phyloP scores from a whole-genome alignment of 371 early-diverging fungal genomes.

The Mucor racemosus region DNA sequence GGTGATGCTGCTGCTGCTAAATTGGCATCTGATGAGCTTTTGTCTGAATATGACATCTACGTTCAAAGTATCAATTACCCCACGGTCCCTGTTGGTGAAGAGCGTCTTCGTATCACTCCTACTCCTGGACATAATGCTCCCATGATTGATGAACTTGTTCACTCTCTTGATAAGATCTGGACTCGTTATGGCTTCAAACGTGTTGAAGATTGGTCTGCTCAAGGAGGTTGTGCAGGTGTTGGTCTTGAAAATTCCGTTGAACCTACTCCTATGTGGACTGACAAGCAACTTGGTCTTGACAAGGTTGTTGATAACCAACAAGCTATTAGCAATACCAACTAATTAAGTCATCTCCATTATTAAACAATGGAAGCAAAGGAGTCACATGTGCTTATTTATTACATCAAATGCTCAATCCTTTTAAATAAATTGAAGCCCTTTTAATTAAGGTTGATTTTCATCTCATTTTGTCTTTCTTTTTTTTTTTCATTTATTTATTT shows the following conservation, averaged over 20 bases:
- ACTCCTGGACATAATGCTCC: slow-evolving; percentile 89
- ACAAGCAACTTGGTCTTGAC: slow-evolving; percentile 59
- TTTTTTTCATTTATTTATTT: neutral
- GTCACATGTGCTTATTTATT: neutral
- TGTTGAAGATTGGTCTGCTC: slow-evolving; percentile 83
- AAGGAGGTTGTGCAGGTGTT: slow-evolving; percentile 91
- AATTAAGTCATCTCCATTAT: neutral
- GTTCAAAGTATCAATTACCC: slow-evolving; percentile 98
- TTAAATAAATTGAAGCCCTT: neutral
- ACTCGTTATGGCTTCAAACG: slow-evolving; percentile 81
- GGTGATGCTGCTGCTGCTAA: slow-evolving; percentile 96
- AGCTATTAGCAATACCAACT: slow-evolving; percentile 17
- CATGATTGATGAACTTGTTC: slow-evolving; percentile 85
- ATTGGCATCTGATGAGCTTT: slow-evolving; percentile 89
- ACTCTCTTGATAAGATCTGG: slow-evolving; percentile 88
- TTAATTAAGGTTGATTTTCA: slow-evolving; percentile 1
- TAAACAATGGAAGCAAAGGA: neutral
- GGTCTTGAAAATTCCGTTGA: slow-evolving; percentile 55
- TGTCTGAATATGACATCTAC: slow-evolving; percentile 90
- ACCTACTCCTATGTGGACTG: slow-evolving; percentile 68
- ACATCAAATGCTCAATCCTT: too few species aligned
- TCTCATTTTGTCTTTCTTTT: neutral
- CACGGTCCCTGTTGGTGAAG: slow-evolving; percentile 95
- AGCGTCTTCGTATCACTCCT: slow-evolving; percentile 97
- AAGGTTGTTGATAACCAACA: slow-evolving; percentile 24